These are phyloP conservation scores for Tylopilus sp. DNA, from an alignment of 1,284 basidiomycete species.

Conservation along the genomic window DNA sequence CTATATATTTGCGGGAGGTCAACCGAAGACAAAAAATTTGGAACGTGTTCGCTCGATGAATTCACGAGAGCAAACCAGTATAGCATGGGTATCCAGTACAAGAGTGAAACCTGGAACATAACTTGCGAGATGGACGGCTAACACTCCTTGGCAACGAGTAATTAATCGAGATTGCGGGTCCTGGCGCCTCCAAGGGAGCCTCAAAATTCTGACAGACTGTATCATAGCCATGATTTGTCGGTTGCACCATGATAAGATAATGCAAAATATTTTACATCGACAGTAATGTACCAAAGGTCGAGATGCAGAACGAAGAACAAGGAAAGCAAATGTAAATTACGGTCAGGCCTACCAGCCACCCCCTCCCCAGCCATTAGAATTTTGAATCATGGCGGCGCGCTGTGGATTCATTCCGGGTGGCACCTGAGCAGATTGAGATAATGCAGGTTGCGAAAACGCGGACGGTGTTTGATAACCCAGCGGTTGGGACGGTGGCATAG, in stretches of 20 bases:
- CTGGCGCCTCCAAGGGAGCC: background rate
- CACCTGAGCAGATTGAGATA: conserved; percentile 43
- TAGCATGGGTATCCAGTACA: conserved; percentile 34
- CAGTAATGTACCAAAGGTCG: conserved; percentile 22
- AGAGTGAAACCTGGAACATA: conserved; percentile 38
- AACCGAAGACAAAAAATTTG: conserved; percentile 32
- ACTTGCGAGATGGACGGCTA: conserved; percentile 34
- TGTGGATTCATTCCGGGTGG: conserved; percentile 63
- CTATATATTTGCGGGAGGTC: conserved; percentile 34
- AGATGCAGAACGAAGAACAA: conserved; percentile 12
- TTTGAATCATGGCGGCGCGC: conserved; percentile 61
- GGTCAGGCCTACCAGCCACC: conserved; percentile 34
- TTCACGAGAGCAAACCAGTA: conserved; percentile 37
- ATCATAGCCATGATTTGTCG: background rate
- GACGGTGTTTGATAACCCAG: conserved; percentile 67
- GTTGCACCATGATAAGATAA: conserved; percentile 23
- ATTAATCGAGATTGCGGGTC: background rate
- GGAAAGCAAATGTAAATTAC: conserved; percentile 13
- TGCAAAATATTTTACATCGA: conserved; percentile 28
- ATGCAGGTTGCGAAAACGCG: conserved; percentile 42
- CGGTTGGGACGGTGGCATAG: conserved; percentile 40
- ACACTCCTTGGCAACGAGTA: background rate
- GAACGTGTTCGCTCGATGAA: conserved; percentile 42
- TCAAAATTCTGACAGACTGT: too few species aligned
- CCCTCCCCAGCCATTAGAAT: conserved; percentile 38